A percentile compares a stretch with the other conserved stretches of the same genome.
Evolutionary conservation across 495 filamentous ascomycete genomes (phyloP).

Genomic region (Friedmanniomyces simplex): DNA sequence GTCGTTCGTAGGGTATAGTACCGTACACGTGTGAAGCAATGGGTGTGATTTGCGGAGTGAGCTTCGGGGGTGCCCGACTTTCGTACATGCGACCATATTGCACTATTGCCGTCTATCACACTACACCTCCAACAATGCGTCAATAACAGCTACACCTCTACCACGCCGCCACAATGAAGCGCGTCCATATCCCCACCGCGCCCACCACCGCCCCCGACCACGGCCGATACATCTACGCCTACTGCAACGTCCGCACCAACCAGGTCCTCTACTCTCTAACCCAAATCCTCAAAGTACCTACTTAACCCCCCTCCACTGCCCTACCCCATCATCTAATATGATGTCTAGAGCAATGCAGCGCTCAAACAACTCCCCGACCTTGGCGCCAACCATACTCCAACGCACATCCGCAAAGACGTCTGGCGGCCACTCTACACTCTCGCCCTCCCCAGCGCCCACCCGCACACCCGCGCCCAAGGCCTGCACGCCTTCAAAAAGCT

Average conservation of each 20-base stretch:
- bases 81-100: no score
- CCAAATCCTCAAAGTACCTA: conserved; percentile 55
- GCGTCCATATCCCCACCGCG: neutral
- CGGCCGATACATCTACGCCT: conserved; percentile 72
- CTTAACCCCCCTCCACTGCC: neutral
- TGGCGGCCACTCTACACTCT: conserved; percentile 77
- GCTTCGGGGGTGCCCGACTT: neutral
- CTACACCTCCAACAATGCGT: conserved; percentile 13
- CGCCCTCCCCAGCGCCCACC: conserved; percentile 60
- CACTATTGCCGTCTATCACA: conserved; percentile 9
- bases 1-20: neutral
- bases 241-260: conserved; percentile 66
- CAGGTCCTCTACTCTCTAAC: conserved; percentile 74
- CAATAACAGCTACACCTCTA: neutral
- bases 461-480: conserved; percentile 54
- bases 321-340: neutral
- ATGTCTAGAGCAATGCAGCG: conserved; percentile 49
- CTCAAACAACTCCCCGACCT: conserved; percentile 73
- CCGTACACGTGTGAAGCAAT: conserved; percentile 30
- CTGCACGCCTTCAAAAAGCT: conserved; percentile 66
- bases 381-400: conserved; percentile 79
- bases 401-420: conserved; percentile 74
- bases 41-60: neutral
- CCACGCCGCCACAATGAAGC: neutral
- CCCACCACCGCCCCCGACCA: neutral